These are phyloP conservation scores for Epithemia pelagica DNA, from an alignment of 108 stramenopile species.

Conservation along the genomic window DNA sequence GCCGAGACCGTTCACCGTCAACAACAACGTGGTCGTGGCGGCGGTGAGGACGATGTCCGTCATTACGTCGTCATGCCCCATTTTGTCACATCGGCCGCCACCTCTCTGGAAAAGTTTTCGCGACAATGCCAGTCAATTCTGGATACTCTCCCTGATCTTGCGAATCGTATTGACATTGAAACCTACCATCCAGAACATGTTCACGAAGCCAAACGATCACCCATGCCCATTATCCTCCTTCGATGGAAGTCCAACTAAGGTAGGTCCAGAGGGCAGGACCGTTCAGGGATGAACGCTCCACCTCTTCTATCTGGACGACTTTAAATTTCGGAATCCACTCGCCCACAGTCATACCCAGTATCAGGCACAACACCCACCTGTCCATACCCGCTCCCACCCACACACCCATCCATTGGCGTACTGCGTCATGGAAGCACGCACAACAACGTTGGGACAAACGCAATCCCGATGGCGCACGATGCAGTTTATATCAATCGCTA, in stretches of 20 bases:
- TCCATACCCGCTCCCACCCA: too few species aligned
- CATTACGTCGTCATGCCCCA: constrained; percentile 72
- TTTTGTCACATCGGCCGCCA: constrained; percentile 61
- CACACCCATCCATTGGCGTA: too few species aligned
- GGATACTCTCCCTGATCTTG: constrained; percentile 31
- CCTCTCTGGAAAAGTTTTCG: constrained; percentile 69
- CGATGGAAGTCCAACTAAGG: constrained; percentile 63
- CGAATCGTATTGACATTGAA: constrained; percentile 37
- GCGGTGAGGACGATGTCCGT: constrained; percentile 12
- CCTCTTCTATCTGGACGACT: too few species aligned
- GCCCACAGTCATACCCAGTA: too few species aligned
- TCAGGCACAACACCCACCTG: too few species aligned
- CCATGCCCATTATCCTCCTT: constrained; percentile 58
- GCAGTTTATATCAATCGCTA: too few species aligned
- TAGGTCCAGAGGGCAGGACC: too few species aligned
- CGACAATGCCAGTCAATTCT: constrained; percentile 43
- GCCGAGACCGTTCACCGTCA: constrained; percentile 6
- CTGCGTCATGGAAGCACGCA: too few species aligned
- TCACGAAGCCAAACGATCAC: constrained; percentile 38
- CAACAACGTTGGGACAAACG: too few species aligned
- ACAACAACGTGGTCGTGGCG: constrained; percentile 6
- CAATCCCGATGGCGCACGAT: too few species aligned
- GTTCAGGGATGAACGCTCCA: too few species aligned
- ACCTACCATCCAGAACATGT: constrained; percentile 76
- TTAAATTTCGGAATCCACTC: too few species aligned